These are phyloP conservation scores for Chytriomyces confervae DNA, from an alignment of 192 early-diverging fungal species.

Conservation along the genomic window DNA sequence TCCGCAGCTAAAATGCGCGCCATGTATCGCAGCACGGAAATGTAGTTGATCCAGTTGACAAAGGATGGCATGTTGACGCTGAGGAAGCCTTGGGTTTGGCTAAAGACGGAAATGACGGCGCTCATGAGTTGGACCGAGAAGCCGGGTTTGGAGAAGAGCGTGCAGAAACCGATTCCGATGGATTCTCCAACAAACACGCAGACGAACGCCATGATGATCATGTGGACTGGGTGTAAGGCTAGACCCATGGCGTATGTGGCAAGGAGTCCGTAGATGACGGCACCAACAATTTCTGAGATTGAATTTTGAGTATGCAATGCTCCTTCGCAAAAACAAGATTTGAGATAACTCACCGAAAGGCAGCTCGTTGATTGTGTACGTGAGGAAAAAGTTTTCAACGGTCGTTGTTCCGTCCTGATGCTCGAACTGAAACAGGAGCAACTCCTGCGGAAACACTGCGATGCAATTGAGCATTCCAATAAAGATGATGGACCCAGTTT, in stretches of 20 bases:
- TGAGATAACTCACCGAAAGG: constrained; percentile 35
- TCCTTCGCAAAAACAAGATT: neutral
- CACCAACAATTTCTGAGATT: constrained; percentile 36
- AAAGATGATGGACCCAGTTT: constrained; percentile 47
- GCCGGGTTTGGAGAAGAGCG: constrained; percentile 48
- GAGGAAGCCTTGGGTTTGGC: constrained; percentile 37
- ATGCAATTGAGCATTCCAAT: constrained; percentile 55
- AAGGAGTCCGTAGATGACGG: constrained; percentile 30
- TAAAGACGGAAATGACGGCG: constrained; percentile 43
- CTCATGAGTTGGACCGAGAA: constrained; percentile 53
- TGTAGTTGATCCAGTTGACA: constrained; percentile 47
- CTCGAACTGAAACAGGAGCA: constrained; percentile 44
- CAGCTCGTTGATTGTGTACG: constrained; percentile 36
- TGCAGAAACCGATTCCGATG: constrained; percentile 56
- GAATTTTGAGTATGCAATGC: too few species aligned
- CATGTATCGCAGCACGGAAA: constrained; percentile 44
- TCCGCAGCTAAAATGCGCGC: constrained; percentile 40
- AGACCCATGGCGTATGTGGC: constrained; percentile 20
- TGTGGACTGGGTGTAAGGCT: constrained; percentile 10
- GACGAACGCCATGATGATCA: constrained; percentile 18
- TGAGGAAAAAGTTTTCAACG: constrained; percentile 49
- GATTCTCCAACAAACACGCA: constrained; percentile 48
- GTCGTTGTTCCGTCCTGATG: constrained; percentile 47
- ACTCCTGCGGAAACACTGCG: constrained; percentile 47
- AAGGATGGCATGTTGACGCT: constrained; percentile 44